A percentile compares a stretch with the other conserved stretches of the same genome.
Conservation (phyloP, 2,329 filamentous ascomycete species). For the Penicillium sp. region DNA sequence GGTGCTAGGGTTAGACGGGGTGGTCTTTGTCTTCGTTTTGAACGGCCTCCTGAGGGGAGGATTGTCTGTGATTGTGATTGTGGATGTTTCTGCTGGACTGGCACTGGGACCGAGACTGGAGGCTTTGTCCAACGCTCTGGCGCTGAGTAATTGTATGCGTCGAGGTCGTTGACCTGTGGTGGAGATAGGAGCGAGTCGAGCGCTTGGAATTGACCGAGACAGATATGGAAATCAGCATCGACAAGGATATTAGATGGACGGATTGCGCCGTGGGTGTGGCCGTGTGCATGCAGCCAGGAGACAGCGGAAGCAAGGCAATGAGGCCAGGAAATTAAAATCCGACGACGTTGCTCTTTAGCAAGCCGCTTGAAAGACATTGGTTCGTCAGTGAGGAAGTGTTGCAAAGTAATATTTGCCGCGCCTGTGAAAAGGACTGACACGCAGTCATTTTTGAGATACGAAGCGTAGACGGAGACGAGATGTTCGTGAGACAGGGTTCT, state of each 20-base stretch:
- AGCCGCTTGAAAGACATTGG: constrained; percentile 44
- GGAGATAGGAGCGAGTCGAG: constrained; percentile 55
- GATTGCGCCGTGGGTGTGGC: constrained; percentile 56
- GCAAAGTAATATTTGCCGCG: constrained; percentile 40
- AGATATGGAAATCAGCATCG: constrained; percentile 56
- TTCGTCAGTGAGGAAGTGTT: constrained; percentile 44
- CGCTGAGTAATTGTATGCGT: constrained; percentile 59
- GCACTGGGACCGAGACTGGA: no score
- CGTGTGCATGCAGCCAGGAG: constrained; percentile 56
- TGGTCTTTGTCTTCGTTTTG: constrained; percentile 32
- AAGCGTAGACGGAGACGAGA: constrained; percentile 45
- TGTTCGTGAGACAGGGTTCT: constrained; percentile 45
- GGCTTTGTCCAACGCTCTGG: constrained; percentile 52
- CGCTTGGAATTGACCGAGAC: constrained; percentile 58
- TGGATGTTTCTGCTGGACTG: no score
- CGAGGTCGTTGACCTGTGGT: constrained; percentile 54
- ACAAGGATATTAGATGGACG: constrained; percentile 61
- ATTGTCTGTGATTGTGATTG: constrained; percentile 24
- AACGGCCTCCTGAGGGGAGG: constrained; percentile 45
- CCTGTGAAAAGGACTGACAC: constrained; percentile 46
- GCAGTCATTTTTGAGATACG: constrained; percentile 46
- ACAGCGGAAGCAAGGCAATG: constrained; percentile 56
- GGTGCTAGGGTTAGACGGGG: constrained; percentile 21
- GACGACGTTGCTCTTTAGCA: constrained; percentile 43
- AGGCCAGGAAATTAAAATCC: constrained; percentile 47